Evolutionary conservation across 768 basidiomycete species (phyloP).

Genomic region (Hydnomerulius pinastri): DNA sequence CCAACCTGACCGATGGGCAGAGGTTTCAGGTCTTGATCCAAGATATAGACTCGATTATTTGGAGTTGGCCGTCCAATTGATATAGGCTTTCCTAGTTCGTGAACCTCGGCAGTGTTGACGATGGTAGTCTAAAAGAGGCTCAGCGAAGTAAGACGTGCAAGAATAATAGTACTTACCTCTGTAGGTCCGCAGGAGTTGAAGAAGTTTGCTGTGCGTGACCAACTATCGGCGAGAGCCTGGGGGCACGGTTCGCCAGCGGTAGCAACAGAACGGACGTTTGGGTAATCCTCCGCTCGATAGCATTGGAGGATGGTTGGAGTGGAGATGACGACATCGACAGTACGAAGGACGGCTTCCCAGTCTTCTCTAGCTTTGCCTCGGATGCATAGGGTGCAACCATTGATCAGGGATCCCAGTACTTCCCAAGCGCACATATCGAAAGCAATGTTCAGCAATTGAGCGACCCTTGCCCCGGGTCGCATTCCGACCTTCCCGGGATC

Average conservation of each 20-base stretch:
- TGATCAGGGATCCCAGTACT: conserved; percentile 50
- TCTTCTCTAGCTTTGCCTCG: conserved; percentile 52
- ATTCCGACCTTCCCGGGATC: conserved; percentile 60
- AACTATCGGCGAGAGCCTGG: conserved; percentile 46
- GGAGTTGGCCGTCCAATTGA: conserved; percentile 56
- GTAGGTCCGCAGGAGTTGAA: conserved; percentile 61
- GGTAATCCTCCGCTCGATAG: conserved; percentile 54
- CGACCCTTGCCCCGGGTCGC: conserved; percentile 54
- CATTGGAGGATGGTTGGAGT: conserved; percentile 52
- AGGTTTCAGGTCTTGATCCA: conserved; percentile 34
- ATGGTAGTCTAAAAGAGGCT: conserved; percentile 46
- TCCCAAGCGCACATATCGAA: conserved; percentile 74
- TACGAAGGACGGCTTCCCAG: conserved; percentile 51
- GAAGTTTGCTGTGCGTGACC: conserved; percentile 46
- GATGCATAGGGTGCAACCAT: conserved; percentile 54
- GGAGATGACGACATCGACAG: conserved; percentile 53
- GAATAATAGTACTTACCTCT: conserved; percentile 36
- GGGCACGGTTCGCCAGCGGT: conserved; percentile 62
- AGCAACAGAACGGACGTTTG: conserved; percentile 53
- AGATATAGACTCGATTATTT: conserved; percentile 48
- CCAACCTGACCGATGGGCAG: conserved; percentile 37
- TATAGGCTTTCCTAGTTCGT: conserved; percentile 40
- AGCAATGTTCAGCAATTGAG: conserved; percentile 62
- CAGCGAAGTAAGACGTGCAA: not conserved
- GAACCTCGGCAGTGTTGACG: conserved; percentile 56